These are phyloP conservation scores for Lithohypha guttulata DNA, from an alignment of 2,329 filamentous ascomycete genomes.

Conservation along the genomic window DNA sequence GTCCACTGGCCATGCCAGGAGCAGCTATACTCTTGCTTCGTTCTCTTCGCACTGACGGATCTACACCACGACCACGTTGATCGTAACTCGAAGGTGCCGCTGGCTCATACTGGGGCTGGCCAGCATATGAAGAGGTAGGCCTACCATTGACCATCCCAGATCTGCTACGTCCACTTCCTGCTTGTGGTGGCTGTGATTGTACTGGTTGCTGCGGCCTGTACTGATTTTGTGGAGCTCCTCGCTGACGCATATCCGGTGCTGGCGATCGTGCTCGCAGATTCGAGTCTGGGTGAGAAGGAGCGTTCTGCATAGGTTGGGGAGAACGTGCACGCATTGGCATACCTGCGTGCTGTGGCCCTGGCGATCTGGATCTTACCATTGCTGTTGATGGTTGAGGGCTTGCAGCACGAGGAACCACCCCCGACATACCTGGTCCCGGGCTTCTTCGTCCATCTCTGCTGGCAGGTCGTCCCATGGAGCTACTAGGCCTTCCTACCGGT, in stretches of 20 bases:
- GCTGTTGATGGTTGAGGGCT: conserved; percentile 17
- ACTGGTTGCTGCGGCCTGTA: conserved; percentile 52
- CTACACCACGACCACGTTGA: conserved; percentile 37
- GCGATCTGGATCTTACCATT: conserved; percentile 48
- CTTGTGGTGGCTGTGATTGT: conserved; percentile 11
- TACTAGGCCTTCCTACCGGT: conserved; percentile 10
- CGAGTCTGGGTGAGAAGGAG: conserved; percentile 6
- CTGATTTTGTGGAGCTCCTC: neutral
- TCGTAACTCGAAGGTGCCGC: conserved; percentile 8
- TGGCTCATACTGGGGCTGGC: conserved; percentile 26
- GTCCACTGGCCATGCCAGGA: conserved; percentile 29
- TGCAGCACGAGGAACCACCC: conserved; percentile 15
- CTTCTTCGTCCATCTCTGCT: conserved; percentile 19
- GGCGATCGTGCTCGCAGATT: conserved; percentile 9
- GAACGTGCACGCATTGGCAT: conserved; percentile 67
- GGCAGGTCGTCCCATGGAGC: conserved; percentile 12
- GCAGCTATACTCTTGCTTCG: conserved; percentile 81
- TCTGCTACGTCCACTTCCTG: conserved; percentile 33
- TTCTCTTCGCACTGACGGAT: conserved; percentile 31
- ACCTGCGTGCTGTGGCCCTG: conserved; percentile 69
- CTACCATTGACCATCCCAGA: conserved; percentile 45
- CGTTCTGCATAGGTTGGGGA: conserved; percentile 5
- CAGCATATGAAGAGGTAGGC: conserved; percentile 41
- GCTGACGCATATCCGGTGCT: conserved; percentile 15
- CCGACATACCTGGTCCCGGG: conserved; percentile 17